phyloP scores from a whole-genome alignment of 2,329 filamentous ascomycete species.

The Fusarium concolor region DNA sequence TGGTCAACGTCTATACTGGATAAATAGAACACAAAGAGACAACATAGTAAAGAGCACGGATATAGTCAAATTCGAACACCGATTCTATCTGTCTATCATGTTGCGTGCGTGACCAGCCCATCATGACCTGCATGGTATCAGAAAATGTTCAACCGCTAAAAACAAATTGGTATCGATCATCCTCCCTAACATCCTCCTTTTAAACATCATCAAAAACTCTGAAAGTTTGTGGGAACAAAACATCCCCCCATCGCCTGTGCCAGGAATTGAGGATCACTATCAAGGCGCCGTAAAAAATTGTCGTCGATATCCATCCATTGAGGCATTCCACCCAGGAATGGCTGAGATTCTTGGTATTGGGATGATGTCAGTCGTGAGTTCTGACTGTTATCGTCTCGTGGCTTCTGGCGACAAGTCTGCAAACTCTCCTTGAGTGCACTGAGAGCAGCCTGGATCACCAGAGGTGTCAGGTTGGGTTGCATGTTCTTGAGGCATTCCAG shows the following conservation, averaged over 20 bases:
- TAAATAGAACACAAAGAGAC: neutral
- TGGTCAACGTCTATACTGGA: too few species aligned
- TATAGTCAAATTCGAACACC: neutral
- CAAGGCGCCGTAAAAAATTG: neutral
- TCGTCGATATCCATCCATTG: neutral
- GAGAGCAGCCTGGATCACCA: neutral
- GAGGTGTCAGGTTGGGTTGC: neutral
- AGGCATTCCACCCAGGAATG: neutral
- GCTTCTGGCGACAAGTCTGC: neutral
- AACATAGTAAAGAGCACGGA: neutral
- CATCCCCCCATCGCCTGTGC: neutral
- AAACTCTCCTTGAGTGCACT: slow-evolving; percentile 7
- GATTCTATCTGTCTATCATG: neutral
- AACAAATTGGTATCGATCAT: slow-evolving; percentile 23
- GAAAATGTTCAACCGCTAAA: neutral
- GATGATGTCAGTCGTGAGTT: neutral
- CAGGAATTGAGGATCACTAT: neutral
- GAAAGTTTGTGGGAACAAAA: neutral
- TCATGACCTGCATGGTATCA: neutral
- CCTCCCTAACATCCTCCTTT: neutral
- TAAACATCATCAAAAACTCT: neutral
- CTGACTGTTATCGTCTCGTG: neutral
- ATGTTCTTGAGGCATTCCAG: neutral
- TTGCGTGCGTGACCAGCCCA: neutral
- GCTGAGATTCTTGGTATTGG: neutral